Percentiles rank a stretch among this genome's conserved stretches.
These are phyloP conservation scores for Physcia stellaris DNA, from an alignment of 495 filamentous ascomycete species.

Conservation along the genomic window DNA sequence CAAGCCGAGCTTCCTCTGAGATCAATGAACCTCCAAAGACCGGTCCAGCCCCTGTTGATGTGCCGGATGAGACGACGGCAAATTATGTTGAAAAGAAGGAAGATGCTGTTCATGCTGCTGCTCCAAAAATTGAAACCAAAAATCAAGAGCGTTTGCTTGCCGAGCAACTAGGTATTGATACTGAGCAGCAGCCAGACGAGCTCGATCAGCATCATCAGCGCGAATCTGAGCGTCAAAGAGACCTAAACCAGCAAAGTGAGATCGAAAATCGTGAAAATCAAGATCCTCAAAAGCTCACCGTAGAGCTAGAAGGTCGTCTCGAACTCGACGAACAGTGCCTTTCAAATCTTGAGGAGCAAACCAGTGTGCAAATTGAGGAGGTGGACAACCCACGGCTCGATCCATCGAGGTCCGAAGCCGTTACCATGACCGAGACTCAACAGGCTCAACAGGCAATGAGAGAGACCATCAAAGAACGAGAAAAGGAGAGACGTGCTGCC, in stretches of 20 bases:
- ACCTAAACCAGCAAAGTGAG: background rate
- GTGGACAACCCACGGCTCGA: constrained; percentile 1
- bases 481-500: constrained; percentile 31
- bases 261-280: too few species aligned
- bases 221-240: too few species aligned
- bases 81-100: background rate
- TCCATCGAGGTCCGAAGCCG: constrained; percentile 1
- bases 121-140: background rate
- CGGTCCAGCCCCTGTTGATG: too few species aligned
- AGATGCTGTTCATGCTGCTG: background rate
- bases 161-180: background rate
- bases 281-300: too few species aligned
- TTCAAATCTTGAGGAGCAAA: background rate
- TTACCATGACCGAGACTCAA: constrained; percentile 4
- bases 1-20: background rate
- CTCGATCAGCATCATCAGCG: too few species aligned
- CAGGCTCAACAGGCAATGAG: background rate
- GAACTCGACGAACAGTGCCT: too few species aligned
- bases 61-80: background rate
- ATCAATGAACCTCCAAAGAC: background rate
- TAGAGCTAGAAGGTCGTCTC: too few species aligned
- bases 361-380: background rate
- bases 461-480: background rate
- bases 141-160: background rate
- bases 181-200: too few species aligned